Conservation (phyloP, 73 alveolate species). For the Tetrahymena malaccensis region DNA sequence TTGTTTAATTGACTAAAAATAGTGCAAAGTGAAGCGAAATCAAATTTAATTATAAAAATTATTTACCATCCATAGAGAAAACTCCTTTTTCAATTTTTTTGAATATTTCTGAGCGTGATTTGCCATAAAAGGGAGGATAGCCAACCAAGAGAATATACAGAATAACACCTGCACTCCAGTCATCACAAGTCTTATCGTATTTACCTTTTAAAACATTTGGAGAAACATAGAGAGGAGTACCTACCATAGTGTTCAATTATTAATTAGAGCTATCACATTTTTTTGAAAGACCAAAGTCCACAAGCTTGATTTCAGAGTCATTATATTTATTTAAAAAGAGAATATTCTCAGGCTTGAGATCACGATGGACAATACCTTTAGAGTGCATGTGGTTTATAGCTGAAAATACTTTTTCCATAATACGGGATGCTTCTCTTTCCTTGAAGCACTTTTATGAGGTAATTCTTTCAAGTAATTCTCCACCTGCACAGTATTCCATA, state of each 20-base stretch:
- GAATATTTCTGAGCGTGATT: conserved; percentile 11
- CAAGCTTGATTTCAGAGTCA: conserved; percentile 81
- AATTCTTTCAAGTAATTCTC: conserved; percentile 53
- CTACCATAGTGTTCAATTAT: conserved; percentile 85
- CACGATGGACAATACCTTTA: conserved; percentile 88
- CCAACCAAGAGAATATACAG: conserved; percentile 82
- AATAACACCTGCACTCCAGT: conserved; percentile 91
- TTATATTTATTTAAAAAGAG: conserved; percentile 64
- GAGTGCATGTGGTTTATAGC: conserved; percentile 91
- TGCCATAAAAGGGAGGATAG: conserved; percentile 91
- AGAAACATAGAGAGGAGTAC: conserved; percentile 93
- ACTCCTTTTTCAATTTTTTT: conserved; percentile 4
- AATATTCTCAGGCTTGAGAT: conserved; percentile 94
- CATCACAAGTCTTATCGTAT: conserved; percentile 87
- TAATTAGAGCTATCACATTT: conserved; percentile 51
- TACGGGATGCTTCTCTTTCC: conserved; percentile 17
- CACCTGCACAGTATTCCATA: conserved; percentile 58
- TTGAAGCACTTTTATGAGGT: neutral
- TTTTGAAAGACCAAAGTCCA: conserved; percentile 90
- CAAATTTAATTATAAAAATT: neutral
- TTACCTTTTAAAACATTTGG: conserved; percentile 93
- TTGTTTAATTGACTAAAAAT: neutral
- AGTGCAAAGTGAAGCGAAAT: neutral
- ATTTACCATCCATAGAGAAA: neutral
- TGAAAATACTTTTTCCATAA: conserved; percentile 13